Base-by-base conservation (phyloP, 2,329 filamentous ascomycete genomes). In the Karstenula rhodostoma region DNA sequence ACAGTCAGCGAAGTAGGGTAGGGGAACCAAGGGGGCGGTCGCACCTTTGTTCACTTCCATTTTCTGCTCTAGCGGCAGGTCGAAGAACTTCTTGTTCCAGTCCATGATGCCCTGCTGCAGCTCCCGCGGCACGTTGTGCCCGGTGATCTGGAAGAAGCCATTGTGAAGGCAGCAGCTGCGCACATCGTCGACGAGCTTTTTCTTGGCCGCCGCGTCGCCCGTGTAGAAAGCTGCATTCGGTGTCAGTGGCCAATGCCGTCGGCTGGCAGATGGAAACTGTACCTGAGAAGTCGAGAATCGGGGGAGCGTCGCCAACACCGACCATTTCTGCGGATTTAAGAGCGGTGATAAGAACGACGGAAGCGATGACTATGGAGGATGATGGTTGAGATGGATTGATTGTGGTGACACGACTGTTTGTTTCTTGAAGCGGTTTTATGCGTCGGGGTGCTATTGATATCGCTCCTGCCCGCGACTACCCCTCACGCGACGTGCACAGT, bases 131-230 rank as follows among this genome's bases (percentile, higher is more conserved):
- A 82, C 74, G 1, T 73, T 68, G 55, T 82, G 80, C 29, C 77
- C 77, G 2, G 74, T 77, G 61, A 82, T 80, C 57, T 82, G 80
- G 67, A 82, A 83, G 68, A 83, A 83, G 22, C 81, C 81, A 68
- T 75, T 75, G 60, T 74, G 67, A 17, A 72, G 57, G 59, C 75
- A 77, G 59, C 70, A 74, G 22, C 71, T 63, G 19, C 69, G 64
- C 15, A 77, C 68, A 42, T 73, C 60, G 1, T 69, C 65, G 32
- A 76, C 69, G 6, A 76, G 65, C 37, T 71, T 63, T 44, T 68
- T 51, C 46, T 73, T 74, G 27, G 63, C 63, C 8, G 61, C 40
- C 0, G 65, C 49, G 57, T 77, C 67, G 9, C 55, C 61, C 32
- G 61, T 59, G 57, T 76, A 74, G 61, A 75, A 76, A 1, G 67